phyloP scores from a whole-genome alignment of 768 basidiomycete species.

The Amanita subjunquillea region DNA sequence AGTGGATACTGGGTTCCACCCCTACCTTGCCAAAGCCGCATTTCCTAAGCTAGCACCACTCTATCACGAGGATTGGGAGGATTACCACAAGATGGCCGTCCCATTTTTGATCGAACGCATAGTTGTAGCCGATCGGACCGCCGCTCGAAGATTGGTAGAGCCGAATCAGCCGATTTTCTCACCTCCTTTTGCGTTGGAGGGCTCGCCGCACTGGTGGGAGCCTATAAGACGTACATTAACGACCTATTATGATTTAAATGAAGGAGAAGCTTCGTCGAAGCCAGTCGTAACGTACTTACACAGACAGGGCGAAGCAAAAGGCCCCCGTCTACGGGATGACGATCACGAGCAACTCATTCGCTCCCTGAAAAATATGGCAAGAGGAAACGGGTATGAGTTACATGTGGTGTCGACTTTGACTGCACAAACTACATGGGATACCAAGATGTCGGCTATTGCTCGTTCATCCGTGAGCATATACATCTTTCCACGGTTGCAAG shows the following conservation, averaged over 20 bases:
- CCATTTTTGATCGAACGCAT: constrained; percentile 71
- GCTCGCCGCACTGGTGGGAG: constrained; percentile 61
- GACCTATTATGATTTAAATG: constrained; percentile 28
- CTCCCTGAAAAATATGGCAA: constrained; percentile 43
- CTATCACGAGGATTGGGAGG: constrained; percentile 69
- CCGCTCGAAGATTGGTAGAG: constrained; percentile 28
- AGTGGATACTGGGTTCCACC: constrained; percentile 59
- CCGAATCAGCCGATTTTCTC: constrained; percentile 30
- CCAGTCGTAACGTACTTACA: constrained; percentile 60
- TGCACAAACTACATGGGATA: constrained; percentile 42
- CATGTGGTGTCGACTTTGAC: constrained; percentile 41
- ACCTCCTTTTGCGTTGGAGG: constrained; percentile 31
- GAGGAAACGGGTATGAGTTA: constrained; percentile 43
- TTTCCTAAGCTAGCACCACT: constrained; percentile 61
- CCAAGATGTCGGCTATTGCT: constrained; percentile 53
- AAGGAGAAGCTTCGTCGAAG: constrained; percentile 14
- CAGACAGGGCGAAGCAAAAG: constrained; percentile 40
- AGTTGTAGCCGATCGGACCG: constrained; percentile 69
- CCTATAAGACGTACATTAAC: constrained; percentile 36
- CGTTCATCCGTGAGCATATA: constrained; percentile 50
- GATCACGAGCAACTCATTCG: constrained; percentile 54
- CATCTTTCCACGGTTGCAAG: background rate
- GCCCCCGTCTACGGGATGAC: constrained; percentile 37
- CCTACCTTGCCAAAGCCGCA: constrained; percentile 59
- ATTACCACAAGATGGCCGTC: constrained; percentile 54